These are phyloP conservation scores for Syzygium syzygioides DNA, from an alignment of 441 rosid genomes.

Conservation along the genomic window DNA sequence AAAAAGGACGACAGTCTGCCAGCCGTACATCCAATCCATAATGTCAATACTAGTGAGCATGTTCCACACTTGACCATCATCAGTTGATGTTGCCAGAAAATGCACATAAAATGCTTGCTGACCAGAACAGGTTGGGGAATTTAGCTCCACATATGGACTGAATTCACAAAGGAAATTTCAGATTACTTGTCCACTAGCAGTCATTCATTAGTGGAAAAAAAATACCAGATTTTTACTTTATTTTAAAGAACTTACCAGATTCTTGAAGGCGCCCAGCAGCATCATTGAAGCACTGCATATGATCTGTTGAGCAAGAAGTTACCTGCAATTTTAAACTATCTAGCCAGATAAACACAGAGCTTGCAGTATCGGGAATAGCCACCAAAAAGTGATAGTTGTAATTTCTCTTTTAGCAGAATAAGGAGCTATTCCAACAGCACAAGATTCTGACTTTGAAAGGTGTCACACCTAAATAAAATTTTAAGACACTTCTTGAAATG, in stretches of 20 bases:
- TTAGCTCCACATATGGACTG: neutral
- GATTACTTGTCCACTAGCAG: neutral
- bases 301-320: slow-evolving; percentile 62
- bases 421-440: neutral
- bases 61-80: neutral
- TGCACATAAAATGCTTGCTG: neutral
- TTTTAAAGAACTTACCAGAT: slow-evolving; percentile 31
- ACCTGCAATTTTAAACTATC: slow-evolving; percentile 33
- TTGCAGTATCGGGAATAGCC: neutral
- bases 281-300: slow-evolving; percentile 78
- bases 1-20: neutral
- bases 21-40: neutral
- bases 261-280: slow-evolving; percentile 82
- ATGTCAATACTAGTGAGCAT: neutral
- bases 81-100: neutral
- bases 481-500: neutral
- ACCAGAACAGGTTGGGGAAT: neutral
- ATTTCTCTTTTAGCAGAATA: neutral
- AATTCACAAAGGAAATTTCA: neutral
- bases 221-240: neutral
- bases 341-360: neutral
- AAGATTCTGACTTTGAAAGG: neutral
- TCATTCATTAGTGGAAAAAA: neutral
- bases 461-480: neutral
- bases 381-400: neutral